Evolutionary conservation across 192 early-diverging fungal species (phyloP), one percentile per base, ranked within the genome.

Genomic region (Phycomyces blakesleeanus): DNA sequence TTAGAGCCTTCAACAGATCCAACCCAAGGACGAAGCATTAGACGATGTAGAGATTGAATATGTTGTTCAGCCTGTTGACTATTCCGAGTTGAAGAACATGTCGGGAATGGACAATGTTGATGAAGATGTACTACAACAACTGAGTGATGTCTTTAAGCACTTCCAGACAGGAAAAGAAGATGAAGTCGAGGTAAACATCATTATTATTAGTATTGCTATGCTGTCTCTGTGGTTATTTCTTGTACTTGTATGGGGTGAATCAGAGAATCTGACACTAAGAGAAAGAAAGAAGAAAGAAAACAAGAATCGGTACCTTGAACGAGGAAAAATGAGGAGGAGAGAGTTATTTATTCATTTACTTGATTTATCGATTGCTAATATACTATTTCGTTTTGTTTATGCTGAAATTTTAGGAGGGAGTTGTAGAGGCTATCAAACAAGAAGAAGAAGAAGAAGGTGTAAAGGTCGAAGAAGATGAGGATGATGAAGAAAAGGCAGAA

Each of bases 1-100:
- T 3, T n/a, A 47, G 44, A 47, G 5, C 18, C 15, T 47, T 47
- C 53, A 56, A 47, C 37, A 50, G 57, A 67, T 47, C 44, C 44
- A 47, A 18, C 18, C 44, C 24, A 37, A 50, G 3, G 61, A 67
- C 9, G 66, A 64, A 12, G 47, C 41, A 24, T 27, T 68, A 20
- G 66, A 67, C 40, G 57, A 68, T 57, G 72, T 74, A 18, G 64
- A 66, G 63, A 74, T 74, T 16, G 72, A 68, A 52, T 74, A 74
- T 61, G 66, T 63, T 9, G 66, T 67, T 37, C 59, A 74, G 55
- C 53, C 60, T 40, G 42, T 74, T 42, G 66, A 64, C 55, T 40
- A 41, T 7, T 26, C 54, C 10, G 34, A 29, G n/a, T 20, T 67
- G 25, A 63, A 59, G 18, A 61, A 55, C 20, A 41, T 61, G 11